These are phyloP conservation scores for Aspergillus sojae DNA, from an alignment of 2,329 filamentous ascomycete genomes.

Conservation along the genomic window DNA sequence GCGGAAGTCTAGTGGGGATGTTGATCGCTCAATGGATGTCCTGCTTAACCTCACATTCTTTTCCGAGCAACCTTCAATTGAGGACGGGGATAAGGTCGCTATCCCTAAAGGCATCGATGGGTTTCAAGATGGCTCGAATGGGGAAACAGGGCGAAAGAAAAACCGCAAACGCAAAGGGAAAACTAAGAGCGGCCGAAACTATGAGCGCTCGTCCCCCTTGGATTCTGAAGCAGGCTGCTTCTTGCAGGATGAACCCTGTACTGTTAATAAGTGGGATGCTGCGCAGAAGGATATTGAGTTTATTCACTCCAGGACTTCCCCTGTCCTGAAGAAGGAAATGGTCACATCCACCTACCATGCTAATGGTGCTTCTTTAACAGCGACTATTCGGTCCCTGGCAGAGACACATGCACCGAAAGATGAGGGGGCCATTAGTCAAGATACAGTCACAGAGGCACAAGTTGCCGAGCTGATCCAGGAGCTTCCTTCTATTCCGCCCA, in stretches of 20 bases:
- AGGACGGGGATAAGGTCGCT: slow-evolving; percentile 45
- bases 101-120: slow-evolving; percentile 76
- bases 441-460: slow-evolving; percentile 50
- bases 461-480: slow-evolving; percentile 57
- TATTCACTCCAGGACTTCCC: slow-evolving; percentile 55
- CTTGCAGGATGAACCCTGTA: slow-evolving; percentile 16
- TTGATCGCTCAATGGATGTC: slow-evolving; percentile 73
- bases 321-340: slow-evolving; percentile 48
- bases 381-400: slow-evolving; percentile 59
- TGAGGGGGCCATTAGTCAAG: slow-evolving; percentile 38
- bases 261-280: slow-evolving; percentile 60
- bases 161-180: slow-evolving; percentile 46
- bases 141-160: slow-evolving; percentile 42
- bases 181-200: slow-evolving; percentile 36
- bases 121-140: slow-evolving; percentile 65
- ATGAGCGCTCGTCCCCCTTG: slow-evolving; percentile 16
- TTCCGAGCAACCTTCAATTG: slow-evolving; percentile 63
- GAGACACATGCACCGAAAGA: slow-evolving; percentile 49
- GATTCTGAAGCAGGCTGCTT: slow-evolving; percentile 18
- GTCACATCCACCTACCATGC: slow-evolving; percentile 63
- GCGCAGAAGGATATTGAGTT: slow-evolving; percentile 63
- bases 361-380: slow-evolving; percentile 57
- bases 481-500: slow-evolving; percentile 55
- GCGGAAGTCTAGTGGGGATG: slow-evolving; percentile 67
- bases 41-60: slow-evolving; percentile 79